Evolutionary conservation across 2,329 filamentous ascomycete genomes (phyloP).

Genomic region (Penicillium sp.): DNA sequence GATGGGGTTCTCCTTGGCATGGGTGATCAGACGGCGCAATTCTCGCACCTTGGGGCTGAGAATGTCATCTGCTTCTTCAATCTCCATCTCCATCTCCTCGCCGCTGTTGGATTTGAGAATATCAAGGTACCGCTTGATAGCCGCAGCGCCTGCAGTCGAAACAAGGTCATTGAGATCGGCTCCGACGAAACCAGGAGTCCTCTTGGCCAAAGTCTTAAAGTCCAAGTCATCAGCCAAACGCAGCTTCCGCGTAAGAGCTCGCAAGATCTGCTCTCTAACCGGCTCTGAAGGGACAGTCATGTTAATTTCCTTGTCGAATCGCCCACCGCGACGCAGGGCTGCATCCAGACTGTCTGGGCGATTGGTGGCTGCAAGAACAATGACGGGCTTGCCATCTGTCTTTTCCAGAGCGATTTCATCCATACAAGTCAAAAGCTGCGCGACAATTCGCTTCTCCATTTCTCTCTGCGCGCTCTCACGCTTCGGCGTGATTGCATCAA

Average conservation of each 20-base stretch:
- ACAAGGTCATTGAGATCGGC: constrained; percentile 78
- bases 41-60: constrained; percentile 47
- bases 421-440: constrained; percentile 84
- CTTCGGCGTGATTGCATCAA: constrained; percentile 88
- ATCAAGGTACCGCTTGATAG: constrained; percentile 62
- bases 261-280: constrained; percentile 76
- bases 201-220: constrained; percentile 72
- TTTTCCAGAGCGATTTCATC: constrained; percentile 73
- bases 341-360: constrained; percentile 83
- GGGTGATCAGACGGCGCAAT: constrained; percentile 56
- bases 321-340: constrained; percentile 69
- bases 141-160: constrained; percentile 64
- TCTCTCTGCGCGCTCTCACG: constrained; percentile 80
- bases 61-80: constrained; percentile 41
- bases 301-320: constrained; percentile 82
- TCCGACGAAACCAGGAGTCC: constrained; percentile 90
- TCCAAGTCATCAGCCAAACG: constrained; percentile 70
- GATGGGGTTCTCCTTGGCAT: constrained; percentile 54
- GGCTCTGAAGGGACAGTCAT: constrained; percentile 82
- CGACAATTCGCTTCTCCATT: constrained; percentile 85
- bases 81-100: constrained; percentile 53
- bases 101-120: constrained; percentile 52
- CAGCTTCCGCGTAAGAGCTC: constrained; percentile 68
- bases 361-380: constrained; percentile 90
- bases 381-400: constrained; percentile 74